These are phyloP conservation scores for Aspergillus conjunctus DNA, from an alignment of 495 filamentous ascomycete species.

Conservation along the genomic window DNA sequence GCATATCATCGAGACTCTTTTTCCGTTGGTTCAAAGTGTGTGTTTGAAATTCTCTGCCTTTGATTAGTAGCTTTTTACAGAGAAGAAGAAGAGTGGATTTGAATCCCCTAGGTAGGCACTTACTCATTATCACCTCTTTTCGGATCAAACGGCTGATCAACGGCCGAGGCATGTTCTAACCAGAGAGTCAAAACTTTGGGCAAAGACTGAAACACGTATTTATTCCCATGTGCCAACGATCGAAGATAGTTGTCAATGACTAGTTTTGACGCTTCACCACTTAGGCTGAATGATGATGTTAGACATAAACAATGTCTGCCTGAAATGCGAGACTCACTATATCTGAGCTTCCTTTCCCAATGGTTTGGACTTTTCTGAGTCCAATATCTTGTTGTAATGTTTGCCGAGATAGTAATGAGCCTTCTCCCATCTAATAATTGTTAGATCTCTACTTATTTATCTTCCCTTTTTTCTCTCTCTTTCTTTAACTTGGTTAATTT, in stretches of 20 bases:
- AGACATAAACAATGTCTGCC: constrained; percentile 5
- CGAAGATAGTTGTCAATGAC: constrained; percentile 92
- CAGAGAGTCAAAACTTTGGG: constrained; percentile 90
- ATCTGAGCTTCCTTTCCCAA: constrained; percentile 61
- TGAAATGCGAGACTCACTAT: constrained; percentile 40
- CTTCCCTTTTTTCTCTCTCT: background rate
- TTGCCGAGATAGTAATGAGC: constrained; percentile 95
- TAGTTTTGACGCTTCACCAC: constrained; percentile 81
- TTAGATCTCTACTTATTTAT: constrained; percentile 12
- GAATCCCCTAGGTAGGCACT: constrained; percentile 17
- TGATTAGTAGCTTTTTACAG: constrained; percentile 10
- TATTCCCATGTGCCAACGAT: constrained; percentile 82
- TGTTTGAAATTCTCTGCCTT: constrained; percentile 55
- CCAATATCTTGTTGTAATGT: constrained; percentile 94
- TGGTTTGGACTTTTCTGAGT: constrained; percentile 79
- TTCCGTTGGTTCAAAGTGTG: constrained; percentile 59
- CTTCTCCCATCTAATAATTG: constrained; percentile 76
- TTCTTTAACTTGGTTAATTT: background rate
- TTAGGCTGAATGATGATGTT: constrained; percentile 39
- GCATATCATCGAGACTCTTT: constrained; percentile 68
- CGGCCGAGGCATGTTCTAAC: constrained; percentile 82
- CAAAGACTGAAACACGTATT: constrained; percentile 92
- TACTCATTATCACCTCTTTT: constrained; percentile 63
- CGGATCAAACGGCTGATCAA: constrained; percentile 66
- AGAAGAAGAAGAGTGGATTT: background rate